Base-by-base conservation (phyloP, 2,329 filamentous ascomycete genomes). In the Ophioceras dolichostomum region DNA sequence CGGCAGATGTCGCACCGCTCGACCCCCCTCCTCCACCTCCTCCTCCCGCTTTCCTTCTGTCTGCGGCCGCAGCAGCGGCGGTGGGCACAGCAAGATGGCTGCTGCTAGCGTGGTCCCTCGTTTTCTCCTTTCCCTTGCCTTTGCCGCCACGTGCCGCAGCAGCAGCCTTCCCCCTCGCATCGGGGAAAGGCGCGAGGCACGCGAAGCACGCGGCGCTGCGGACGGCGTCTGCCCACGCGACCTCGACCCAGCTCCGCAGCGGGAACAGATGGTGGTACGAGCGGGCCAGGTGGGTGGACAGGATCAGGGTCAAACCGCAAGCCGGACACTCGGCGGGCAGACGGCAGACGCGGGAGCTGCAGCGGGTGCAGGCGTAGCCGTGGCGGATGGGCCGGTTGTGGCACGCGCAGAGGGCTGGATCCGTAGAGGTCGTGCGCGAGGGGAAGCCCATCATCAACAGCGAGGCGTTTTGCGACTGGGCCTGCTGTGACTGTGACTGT, bases 391-490 rank as follows among this genome's bases (percentile, higher is more conserved):
- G 77, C 43, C 78, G 77, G 47, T 83, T 86, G 59, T 96, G 89
- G 54, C 91, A 98, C 5, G 88, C 87, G 56, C 91, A 98, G 43
- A 91, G 76, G 41, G 81, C 87, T 5, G 78, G 71, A 33, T 67
- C 67, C 2, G 76, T 68, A 37, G 85, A 83, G 12, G 91, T 75
- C 3, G 82, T 83, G 27, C 88, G 75, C 5, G 85, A 93, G 0
- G 91, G 91, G 52, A 98, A 98, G 4, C 91, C 91, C 89, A 98
- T 98, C 83, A 94, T 93, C 19, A 98, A 73, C 29, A 98, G 65
- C 38, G 73, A 77, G 1, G 75, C 69, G 24, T 28, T 29, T 20
- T 16, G 22, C 28, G 12, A n/a, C n/a, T 19, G 34, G n/a, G n/a
- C n/a, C 12, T 26, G 22, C 2, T 32, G 30, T 19, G 16, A 17